Percentiles rank a stretch among this genome's conserved stretches.
These are phyloP conservation scores for Sergeia podlipaevii DNA, from an alignment of 208 protist species.

Conservation along the genomic window DNA sequence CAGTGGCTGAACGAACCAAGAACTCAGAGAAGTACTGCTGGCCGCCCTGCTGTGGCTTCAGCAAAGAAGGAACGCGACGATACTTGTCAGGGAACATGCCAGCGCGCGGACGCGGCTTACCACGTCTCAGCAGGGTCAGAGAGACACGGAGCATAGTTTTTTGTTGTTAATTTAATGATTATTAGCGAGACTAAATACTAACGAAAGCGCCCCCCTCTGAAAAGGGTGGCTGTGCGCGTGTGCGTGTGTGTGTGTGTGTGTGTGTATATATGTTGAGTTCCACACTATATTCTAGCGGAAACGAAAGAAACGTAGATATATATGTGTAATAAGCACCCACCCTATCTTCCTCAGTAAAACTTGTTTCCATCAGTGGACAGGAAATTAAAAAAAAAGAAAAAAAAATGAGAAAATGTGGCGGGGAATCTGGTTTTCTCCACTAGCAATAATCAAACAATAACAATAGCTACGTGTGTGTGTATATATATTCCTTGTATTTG, in stretches of 20 bases:
- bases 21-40: slow-evolving; percentile 85
- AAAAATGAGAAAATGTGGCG: slow-evolving; percentile 6
- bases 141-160: too few relatives aligned
- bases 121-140: slow-evolving; percentile 50
- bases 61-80: slow-evolving; percentile 63
- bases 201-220: too few relatives aligned
- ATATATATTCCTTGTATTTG: too few relatives aligned
- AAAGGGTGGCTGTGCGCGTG: too few relatives aligned
- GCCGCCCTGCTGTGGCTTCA: slow-evolving; percentile 84
- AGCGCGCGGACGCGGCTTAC: slow-evolving; percentile 77
- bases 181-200: too few relatives aligned
- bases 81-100: slow-evolving; percentile 87
- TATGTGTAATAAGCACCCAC: too few relatives aligned
- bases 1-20: slow-evolving; percentile 71
- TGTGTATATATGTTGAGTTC: too few relatives aligned
- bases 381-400: slow-evolving; percentile 6
- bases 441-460: neutral
- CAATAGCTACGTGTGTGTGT: neutral
- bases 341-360: too few relatives aligned
- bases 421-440: neutral
- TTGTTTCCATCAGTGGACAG: neutral
- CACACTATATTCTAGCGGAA: too few relatives aligned
- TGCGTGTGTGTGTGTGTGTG: too few relatives aligned
- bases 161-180: too few relatives aligned
- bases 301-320: too few relatives aligned